A percentile compares a stretch with the other conserved stretches of the same genome.
Conservation (phyloP, 805 yeast genomes). For the Komagataella ulmi region DNA sequence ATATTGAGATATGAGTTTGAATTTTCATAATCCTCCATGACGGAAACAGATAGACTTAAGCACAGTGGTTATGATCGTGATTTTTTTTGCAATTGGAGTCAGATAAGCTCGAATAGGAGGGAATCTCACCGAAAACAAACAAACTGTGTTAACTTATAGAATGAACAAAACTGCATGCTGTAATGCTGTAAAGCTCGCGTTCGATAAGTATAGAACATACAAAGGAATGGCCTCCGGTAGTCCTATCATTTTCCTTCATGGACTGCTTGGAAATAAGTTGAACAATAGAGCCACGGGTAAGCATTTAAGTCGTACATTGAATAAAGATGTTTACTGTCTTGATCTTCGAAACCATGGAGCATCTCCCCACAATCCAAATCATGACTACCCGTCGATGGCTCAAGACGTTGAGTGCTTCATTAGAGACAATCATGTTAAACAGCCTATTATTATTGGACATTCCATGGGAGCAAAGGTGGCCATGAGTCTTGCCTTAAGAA, state of each 20-base stretch:
- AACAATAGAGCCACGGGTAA: conserved; percentile 71
- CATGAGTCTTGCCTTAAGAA: conserved; percentile 66
- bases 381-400: conserved; percentile 66
- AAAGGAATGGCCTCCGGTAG: conserved; percentile 8
- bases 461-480: conserved; percentile 93
- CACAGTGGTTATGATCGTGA: too few species aligned
- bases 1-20: too few species aligned
- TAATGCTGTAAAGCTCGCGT: conserved; percentile 7
- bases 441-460: conserved; percentile 53
- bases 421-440: conserved; percentile 18
- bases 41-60: too few species aligned
- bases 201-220: conserved; percentile 4
- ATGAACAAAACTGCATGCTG: neutral
- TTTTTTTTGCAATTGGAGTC: too few species aligned
- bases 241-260: conserved; percentile 76
- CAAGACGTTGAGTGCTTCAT: conserved; percentile 71
- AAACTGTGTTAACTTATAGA: too few species aligned
- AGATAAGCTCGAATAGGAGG: too few species aligned
- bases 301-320: conserved; percentile 28
- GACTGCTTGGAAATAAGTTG: conserved; percentile 69
- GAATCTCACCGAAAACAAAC: too few species aligned
- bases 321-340: conserved; percentile 46
- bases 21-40: too few species aligned
- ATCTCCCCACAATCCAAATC: conserved; percentile 60
- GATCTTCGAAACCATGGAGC: conserved; percentile 88